Base-by-base conservation (phyloP, 805 yeast genomes). In the Isabelozyma rhagii region DNA sequence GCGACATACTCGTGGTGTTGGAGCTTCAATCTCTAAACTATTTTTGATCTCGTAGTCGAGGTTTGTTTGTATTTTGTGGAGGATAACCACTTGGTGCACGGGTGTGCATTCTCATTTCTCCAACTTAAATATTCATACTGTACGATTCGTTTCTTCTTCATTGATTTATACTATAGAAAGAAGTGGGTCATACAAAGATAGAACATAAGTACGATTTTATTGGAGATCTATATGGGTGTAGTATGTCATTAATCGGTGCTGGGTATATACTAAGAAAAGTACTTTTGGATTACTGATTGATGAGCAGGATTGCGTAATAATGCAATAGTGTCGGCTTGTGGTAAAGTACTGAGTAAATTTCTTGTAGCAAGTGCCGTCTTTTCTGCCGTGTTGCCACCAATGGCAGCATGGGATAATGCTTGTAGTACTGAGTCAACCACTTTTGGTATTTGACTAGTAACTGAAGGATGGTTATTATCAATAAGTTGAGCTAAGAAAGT, bases 351-450 rank as follows among this genome's bases (percentile, higher is more conserved):
- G 48, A 92, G 69, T 41, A 89, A 71, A 51, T 77, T 75, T 67
- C 87, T 89, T 0, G 87, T 78, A 1, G 89, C 77, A 3, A 67
- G 69, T 4, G 85, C 87, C 7, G 82, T 81, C 29, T 77, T 77
- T 50, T 82, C 83, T 0, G 92, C 93, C n/a, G 84, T 79, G 53
- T 81, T 79, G 7, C 96, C 97, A 15, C 73, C 69, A 43, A 92
- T 75, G 1, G 92, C 73, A 25, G 79, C 81, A 59, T 82, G 82
- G n/a, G 79, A 72, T 47, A 92, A 68, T 1, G 96, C 96, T 67
- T 85, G 88, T 28, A 89, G 74, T 8, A 91, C 85, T 42, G 80
- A 72, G 47, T 85, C 89, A 40, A 90, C 80, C 9, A 85, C 81
- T 53, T 79, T 76, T 13, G 86, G 84, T 6, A 82, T 66, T 52